Percentiles rank a stretch among this genome's conserved stretches.
phyloP scores from a whole-genome alignment of 1,284 basidiomycete genomes.

The Cryptococcus sp. region DNA sequence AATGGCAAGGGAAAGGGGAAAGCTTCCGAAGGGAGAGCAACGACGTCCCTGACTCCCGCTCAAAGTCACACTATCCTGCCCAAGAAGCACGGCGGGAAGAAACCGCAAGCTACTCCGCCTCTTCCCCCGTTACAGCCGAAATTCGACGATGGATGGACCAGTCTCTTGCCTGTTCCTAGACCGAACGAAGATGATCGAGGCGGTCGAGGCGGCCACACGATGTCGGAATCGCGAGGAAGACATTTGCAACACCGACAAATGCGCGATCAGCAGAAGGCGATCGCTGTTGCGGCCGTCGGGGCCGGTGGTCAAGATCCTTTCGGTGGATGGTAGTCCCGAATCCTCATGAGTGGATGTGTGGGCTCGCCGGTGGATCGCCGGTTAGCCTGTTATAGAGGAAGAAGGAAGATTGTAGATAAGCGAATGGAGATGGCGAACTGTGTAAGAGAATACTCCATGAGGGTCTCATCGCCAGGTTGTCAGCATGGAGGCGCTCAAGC shows the following conservation, averaged over 20 bases:
- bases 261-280: background rate
- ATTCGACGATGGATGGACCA: background rate
- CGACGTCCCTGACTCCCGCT: background rate
- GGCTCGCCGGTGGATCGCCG: too few relatives aligned
- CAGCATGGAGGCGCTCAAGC: too few relatives aligned
- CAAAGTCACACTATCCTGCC: background rate
- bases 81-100: background rate
- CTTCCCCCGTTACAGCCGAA: background rate
- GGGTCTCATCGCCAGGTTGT: too few relatives aligned
- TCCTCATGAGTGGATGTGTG: background rate
- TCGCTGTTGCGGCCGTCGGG: background rate
- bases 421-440: too few relatives aligned
- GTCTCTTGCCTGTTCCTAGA: background rate
- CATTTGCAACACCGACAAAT: background rate
- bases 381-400: too few relatives aligned
- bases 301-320: slow-evolving; percentile 8
- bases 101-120: background rate
- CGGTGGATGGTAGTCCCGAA: slow-evolving; percentile 6
- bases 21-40: background rate
- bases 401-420: too few relatives aligned
- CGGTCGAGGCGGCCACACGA: background rate
- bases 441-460: too few relatives aligned
- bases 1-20: background rate
- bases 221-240: background rate
- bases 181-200: background rate